Evolutionary conservation across 2,329 filamentous ascomycete genomes (phyloP).

Genomic region (Ophiostoma montium): DNA sequence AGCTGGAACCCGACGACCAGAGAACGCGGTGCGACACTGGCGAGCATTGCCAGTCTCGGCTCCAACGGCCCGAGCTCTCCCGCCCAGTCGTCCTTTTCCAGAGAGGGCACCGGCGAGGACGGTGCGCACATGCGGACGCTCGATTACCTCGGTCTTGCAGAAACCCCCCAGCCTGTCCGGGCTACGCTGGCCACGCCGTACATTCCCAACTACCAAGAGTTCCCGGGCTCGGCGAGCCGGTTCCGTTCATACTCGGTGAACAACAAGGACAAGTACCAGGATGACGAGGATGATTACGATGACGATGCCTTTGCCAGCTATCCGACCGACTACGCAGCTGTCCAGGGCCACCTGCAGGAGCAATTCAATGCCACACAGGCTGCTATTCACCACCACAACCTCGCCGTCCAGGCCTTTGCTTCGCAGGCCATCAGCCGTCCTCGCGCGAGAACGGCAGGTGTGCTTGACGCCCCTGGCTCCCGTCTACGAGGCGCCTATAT

Average conservation of each 20-base stretch:
- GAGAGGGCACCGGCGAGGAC: slow-evolving; percentile 69
- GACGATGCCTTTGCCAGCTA: slow-evolving; percentile 31
- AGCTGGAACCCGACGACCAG: slow-evolving; percentile 66
- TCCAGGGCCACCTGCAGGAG: slow-evolving; percentile 34
- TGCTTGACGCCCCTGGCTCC: slow-evolving; percentile 65
- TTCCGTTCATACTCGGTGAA: slow-evolving; percentile 98
- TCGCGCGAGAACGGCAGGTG: slow-evolving; percentile 79
- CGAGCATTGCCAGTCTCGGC: slow-evolving; percentile 67
- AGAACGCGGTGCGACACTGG: slow-evolving; percentile 74
- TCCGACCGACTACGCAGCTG: slow-evolving; percentile 37
- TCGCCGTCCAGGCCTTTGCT: slow-evolving; percentile 84
- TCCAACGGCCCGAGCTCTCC: slow-evolving; percentile 87
- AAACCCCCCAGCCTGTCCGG: slow-evolving; percentile 71
- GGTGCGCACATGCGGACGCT: slow-evolving; percentile 82
- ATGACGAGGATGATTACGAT: slow-evolving; percentile 74
- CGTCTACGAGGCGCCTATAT: slow-evolving; percentile 37
- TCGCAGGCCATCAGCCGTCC: slow-evolving; percentile 73
- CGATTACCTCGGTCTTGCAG: slow-evolving; percentile 88
- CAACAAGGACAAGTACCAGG: slow-evolving; percentile 92
- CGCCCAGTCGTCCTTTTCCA: slow-evolving; percentile 71
- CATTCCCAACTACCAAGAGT: slow-evolving; percentile 59
- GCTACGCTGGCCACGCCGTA: slow-evolving; percentile 64
- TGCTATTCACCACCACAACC: slow-evolving; percentile 77
- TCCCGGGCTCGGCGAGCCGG: slow-evolving; percentile 66
- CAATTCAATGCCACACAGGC: slow-evolving; percentile 50